Base-by-base conservation (phyloP, 805 yeast genomes). In the Candida orba region DNA sequence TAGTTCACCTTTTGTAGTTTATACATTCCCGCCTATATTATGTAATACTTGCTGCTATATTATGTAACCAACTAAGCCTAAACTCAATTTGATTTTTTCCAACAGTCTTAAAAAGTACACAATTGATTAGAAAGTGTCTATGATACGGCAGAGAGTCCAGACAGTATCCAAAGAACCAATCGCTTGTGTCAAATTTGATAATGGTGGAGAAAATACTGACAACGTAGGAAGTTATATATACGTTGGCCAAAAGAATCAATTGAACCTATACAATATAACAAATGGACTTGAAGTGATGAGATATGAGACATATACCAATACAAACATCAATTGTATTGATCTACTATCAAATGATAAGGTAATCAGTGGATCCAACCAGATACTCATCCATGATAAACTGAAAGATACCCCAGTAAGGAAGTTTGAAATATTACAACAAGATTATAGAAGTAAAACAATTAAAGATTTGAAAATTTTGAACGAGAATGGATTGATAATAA, bases 361-460 rank as follows among this genome's bases (percentile, higher is more conserved):
- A 8, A 45, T 43, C 4, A 43, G 47, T 18, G 46, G 49, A 2
- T 51, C 55, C 0, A 48, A 52, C 39, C 50, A 44, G 23, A 36
- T 52, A 10, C 25, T 41, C 25, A 34, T 47, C 2, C 53, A 50
- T 29, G 56, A 50, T 32, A 39, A 51, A 6, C 22, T 45, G 4
- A 37, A 32, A 17, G 30, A 29, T 18, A 23, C 33, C 2, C 46
- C 49, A 8, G 4, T 41, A n/a, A 33, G 52, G 18, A 42, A 45
- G 22, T 50, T 49, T 35, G 37, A 34, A 13, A 41, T 23, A 10
- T 15, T 34, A 2, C 31, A 39, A 10, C 33, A 38, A 22, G 45
- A 43, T 43, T 22, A 38, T 39, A 30, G 45, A 30, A 42, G 45
- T 15, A 43, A 43, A 24, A 29, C 20, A 2, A 17, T 51, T 15